Percentiles rank a stretch among this genome's conserved stretches.
These are phyloP conservation scores for Spathaspora sp. DNA, from an alignment of 1,139 yeast species.

Conservation along the genomic window DNA sequence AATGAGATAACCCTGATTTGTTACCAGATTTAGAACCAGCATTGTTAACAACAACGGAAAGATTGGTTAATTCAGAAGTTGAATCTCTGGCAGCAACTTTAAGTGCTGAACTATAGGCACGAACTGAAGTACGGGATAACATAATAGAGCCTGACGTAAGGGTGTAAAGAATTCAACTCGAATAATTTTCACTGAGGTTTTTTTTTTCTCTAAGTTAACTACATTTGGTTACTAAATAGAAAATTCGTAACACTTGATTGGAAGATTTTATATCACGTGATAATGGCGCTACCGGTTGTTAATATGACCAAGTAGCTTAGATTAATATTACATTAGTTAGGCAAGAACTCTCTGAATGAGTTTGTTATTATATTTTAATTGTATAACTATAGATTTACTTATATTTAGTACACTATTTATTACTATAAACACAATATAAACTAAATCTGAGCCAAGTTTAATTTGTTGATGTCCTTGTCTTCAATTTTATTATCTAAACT, in stretches of 20 bases:
- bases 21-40: slow-evolving; percentile 78
- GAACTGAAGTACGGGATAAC: slow-evolving; percentile 47
- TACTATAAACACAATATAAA: too few species aligned
- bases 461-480: slow-evolving; percentile 10
- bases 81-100: slow-evolving; percentile 49
- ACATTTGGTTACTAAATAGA: neutral
- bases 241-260: slow-evolving; percentile 8
- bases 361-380: too few species aligned
- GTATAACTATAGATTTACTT: too few species aligned
- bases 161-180: neutral
- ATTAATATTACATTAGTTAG: too few species aligned
- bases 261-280: slow-evolving; percentile 1
- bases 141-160: slow-evolving; percentile 15
- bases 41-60: slow-evolving; percentile 69
- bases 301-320: too few species aligned
- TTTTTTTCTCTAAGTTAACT: neutral
- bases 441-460: slow-evolving; percentile 44
- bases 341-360: too few species aligned
- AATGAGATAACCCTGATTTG: slow-evolving; percentile 83
- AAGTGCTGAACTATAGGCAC: slow-evolving; percentile 52
- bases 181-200: neutral
- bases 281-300: neutral
- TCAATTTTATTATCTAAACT: slow-evolving; percentile 41
- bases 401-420: too few species aligned
- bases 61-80: slow-evolving; percentile 62